phyloP scores from a whole-genome alignment of 805 yeast genomes.

The Yarrowia sp. region DNA sequence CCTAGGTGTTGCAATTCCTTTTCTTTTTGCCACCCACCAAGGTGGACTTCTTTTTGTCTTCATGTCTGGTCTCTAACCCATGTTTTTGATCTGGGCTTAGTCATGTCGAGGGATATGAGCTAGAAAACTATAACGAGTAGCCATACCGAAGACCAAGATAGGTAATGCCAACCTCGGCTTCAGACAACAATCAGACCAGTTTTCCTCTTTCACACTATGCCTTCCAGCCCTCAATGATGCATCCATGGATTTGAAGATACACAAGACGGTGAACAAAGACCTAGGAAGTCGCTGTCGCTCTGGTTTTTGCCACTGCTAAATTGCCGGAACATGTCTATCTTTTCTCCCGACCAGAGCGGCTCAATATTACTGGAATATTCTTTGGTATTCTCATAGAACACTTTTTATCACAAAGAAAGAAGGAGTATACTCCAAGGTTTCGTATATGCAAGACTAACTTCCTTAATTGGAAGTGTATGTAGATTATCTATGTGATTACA shows the following conservation, averaged over 20 bases:
- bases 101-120: too few species aligned
- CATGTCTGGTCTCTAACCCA: not conserved
- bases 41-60: not conserved
- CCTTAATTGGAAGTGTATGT: not conserved
- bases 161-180: too few species aligned
- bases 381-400: not conserved
- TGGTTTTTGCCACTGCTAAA: not conserved
- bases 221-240: not conserved
- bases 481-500: too few species aligned
- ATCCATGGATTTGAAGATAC: too few species aligned
- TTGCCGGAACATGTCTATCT: not conserved
- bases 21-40: not conserved
- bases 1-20: constrained; percentile 7
- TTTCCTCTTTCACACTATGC: too few species aligned
- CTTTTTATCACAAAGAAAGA: too few species aligned
- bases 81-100: not conserved
- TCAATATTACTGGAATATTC: not conserved
- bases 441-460: not conserved
- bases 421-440: not conserved
- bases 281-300: not conserved
- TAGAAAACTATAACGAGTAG: too few species aligned
- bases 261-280: too few species aligned
- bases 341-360: not conserved
- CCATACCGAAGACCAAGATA: too few species aligned
- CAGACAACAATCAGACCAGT: too few species aligned